These are phyloP conservation scores for Tanacetum coccineum DNA, from an alignment of 129 eudicot genomes.

Conservation along the genomic window DNA sequence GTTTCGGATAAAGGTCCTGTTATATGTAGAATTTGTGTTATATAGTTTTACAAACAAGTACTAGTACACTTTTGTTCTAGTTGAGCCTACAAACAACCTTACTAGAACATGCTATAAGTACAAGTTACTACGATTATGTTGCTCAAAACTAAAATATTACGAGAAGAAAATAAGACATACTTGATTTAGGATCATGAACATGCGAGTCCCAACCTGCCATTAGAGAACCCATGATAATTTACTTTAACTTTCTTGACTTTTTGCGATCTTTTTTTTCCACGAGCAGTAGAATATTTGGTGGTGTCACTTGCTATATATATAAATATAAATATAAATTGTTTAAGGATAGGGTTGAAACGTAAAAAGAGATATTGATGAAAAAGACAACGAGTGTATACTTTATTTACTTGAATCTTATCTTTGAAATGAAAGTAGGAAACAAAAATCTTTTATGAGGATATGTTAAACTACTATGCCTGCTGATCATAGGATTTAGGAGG, in stretches of 20 bases:
- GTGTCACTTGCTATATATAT: conserved; percentile 4
- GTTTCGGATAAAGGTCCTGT: too few relatives aligned
- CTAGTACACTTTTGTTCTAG: too few relatives aligned
- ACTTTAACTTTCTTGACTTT: neutral
- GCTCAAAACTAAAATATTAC: too few relatives aligned
- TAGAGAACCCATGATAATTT: conserved; percentile 59
- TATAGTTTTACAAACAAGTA: too few relatives aligned
- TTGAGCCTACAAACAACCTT: too few relatives aligned
- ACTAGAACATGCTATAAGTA: too few relatives aligned
- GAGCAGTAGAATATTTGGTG: neutral
- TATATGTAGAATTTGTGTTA: too few relatives aligned
- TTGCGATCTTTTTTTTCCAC: neutral
- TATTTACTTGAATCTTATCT: conserved; percentile 27
- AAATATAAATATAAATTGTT: neutral
- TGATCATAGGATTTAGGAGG: too few relatives aligned
- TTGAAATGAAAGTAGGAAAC: too few relatives aligned
- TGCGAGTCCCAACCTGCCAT: conserved; percentile 82
- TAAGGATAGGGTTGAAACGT: conserved; percentile 26
- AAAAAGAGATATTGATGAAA: conserved; percentile 14
- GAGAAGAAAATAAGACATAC: conserved; percentile 22
- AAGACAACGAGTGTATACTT: neutral
- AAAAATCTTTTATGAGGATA: too few relatives aligned
- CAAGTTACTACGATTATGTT: too few relatives aligned
- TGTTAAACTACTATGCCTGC: too few relatives aligned
- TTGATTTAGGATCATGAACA: conserved; percentile 41